phyloP scores from a whole-genome alignment of 257 asterid genomes.

The Datura wrightii region DNA sequence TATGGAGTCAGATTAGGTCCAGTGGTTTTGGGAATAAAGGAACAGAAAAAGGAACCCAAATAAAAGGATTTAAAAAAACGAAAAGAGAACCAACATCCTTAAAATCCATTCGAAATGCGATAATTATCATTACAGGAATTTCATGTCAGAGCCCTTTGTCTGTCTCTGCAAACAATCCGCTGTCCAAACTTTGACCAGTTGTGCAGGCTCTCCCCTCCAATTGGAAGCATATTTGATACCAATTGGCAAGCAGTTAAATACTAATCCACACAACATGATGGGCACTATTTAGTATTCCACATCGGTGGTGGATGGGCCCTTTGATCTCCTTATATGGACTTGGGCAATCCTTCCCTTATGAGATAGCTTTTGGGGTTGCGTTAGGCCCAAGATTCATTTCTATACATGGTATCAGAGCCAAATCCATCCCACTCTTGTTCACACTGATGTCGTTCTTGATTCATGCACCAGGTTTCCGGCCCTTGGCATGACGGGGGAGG shows the following conservation, averaged over 20 bases:
- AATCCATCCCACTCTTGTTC: too few relatives aligned
- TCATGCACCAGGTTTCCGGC: too few relatives aligned
- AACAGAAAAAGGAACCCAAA: background rate
- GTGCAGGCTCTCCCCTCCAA: background rate
- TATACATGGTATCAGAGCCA: too few relatives aligned
- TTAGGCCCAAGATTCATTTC: too few relatives aligned
- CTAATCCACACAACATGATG: background rate
- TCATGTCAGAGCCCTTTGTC: background rate
- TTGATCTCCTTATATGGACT: too few relatives aligned
- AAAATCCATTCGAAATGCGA: background rate
- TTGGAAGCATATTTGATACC: background rate
- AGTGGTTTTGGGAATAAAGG: background rate
- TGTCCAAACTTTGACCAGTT: background rate
- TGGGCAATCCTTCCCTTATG: too few relatives aligned
- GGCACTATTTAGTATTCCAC: background rate
- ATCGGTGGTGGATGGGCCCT: background rate
- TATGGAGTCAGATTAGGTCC: background rate
- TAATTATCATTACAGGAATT: background rate
- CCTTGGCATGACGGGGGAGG: too few relatives aligned
- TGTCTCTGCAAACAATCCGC: background rate
- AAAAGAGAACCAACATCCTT: background rate
- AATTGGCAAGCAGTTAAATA: background rate
- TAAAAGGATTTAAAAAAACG: too few relatives aligned
- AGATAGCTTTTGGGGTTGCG: too few relatives aligned
- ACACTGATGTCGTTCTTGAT: too few relatives aligned